Percentiles rank a stretch among this genome's conserved stretches.
These are phyloP conservation scores for Dichotomopilus funicola DNA, from an alignment of 2,329 filamentous ascomycete species.

Conservation along the genomic window DNA sequence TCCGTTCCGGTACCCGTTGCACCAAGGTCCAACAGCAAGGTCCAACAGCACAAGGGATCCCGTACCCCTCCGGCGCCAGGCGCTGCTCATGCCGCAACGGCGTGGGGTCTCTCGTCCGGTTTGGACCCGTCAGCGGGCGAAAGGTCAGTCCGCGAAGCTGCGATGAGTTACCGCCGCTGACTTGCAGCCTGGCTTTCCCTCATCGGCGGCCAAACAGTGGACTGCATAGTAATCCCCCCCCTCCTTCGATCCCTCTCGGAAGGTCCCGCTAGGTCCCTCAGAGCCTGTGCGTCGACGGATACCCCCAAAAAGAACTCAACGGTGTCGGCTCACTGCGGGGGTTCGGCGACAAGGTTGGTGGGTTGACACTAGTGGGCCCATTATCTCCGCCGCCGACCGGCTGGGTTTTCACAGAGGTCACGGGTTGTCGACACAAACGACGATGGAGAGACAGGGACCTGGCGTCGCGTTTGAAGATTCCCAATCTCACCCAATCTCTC, in stretches of 20 bases:
- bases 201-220: background rate
- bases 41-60: too few species aligned
- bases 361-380: constrained; percentile 6
- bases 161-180: background rate
- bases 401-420: constrained; percentile 2
- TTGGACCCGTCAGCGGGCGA: constrained; percentile 7
- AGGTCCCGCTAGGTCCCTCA: constrained; percentile 6
- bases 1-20: background rate
- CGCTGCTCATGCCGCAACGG: too few species aligned
- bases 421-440: constrained; percentile 10
- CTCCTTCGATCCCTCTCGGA: constrained; percentile 1
- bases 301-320: background rate
- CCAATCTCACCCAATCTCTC: too few species aligned
- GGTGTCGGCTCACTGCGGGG: constrained; percentile 2
- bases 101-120: background rate
- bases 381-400: constrained; percentile 24
- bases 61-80: too few species aligned
- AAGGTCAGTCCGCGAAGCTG: constrained; percentile 6
- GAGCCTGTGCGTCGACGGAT: background rate
- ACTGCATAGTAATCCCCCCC: background rate
- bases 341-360: constrained; percentile 6
- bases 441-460: background rate
- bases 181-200: background rate
- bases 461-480: too few species aligned
- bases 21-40: background rate